These are phyloP conservation scores for Cyberlindnera subsufficiens DNA, from an alignment of 805 yeast genomes.

Conservation along the genomic window DNA sequence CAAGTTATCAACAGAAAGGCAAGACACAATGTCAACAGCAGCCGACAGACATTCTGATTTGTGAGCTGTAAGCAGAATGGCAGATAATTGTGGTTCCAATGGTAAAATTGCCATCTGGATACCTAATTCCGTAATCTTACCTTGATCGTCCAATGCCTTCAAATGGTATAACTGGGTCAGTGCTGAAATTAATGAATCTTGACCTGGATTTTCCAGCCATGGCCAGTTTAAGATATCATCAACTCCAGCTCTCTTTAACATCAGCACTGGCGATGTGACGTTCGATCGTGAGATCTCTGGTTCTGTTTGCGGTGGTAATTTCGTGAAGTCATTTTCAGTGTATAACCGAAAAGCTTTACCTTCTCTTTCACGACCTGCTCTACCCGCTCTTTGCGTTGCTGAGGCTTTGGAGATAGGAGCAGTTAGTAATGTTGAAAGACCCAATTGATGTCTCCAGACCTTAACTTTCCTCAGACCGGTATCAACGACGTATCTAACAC, in stretches of 20 bases:
- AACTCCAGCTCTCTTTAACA: constrained; percentile 78
- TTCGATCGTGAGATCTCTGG: constrained; percentile 90
- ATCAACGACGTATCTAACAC: constrained; percentile 89
- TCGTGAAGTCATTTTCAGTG: constrained; percentile 62
- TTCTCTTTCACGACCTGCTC: constrained; percentile 97
- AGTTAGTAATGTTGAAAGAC: constrained; percentile 86
- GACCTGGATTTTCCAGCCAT: constrained; percentile 91
- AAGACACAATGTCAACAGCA: constrained; percentile 85
- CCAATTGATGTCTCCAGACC: constrained; percentile 90
- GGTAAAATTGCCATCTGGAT: constrained; percentile 83
- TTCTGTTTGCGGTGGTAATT: constrained; percentile 74
- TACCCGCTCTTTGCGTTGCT: constrained; percentile 92
- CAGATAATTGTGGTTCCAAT: constrained; percentile 85
- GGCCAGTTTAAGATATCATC: constrained; percentile 81
- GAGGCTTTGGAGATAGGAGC: constrained; percentile 92
- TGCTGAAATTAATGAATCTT: constrained; percentile 69
- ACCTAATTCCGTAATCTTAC: constrained; percentile 77
- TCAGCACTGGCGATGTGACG: constrained; percentile 75
- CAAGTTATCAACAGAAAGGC: constrained; percentile 88
- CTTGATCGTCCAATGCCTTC: constrained; percentile 72
- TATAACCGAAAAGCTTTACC: constrained; percentile 88
- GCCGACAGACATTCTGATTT: constrained; percentile 46
- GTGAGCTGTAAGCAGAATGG: constrained; percentile 71
- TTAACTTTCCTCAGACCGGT: constrained; percentile 90
- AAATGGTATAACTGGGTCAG: constrained; percentile 71